Percentiles rank a stretch among this genome's conserved stretches.
Evolutionary conservation across 495 filamentous ascomycete species (phyloP).

Genomic region (Glonium stellatum): DNA sequence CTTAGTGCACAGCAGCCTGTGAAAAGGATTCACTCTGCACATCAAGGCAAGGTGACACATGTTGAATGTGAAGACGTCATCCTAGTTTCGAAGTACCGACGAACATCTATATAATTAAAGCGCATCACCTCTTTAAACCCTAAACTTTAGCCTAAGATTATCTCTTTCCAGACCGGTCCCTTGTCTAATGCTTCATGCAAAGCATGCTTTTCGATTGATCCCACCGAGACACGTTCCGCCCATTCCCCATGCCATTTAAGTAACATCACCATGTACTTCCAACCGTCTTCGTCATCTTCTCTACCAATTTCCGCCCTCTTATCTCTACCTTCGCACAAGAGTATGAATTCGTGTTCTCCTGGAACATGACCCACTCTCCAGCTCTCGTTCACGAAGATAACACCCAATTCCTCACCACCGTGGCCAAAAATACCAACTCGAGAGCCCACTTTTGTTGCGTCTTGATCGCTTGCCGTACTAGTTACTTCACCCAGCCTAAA

Average conservation of each 20-base stretch:
- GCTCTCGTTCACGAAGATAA: background rate
- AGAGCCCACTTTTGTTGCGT: background rate
- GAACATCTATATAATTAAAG: too few relatives aligned
- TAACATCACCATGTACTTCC: background rate
- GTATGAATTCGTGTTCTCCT: background rate
- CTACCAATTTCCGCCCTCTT: background rate
- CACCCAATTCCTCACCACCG: background rate
- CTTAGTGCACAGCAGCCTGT: too few relatives aligned
- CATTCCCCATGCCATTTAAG: background rate
- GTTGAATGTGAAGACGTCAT: too few relatives aligned
- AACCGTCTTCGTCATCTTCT: background rate
- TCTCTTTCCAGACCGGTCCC: background rate
- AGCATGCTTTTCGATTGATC: background rate
- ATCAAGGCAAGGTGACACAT: too few relatives aligned
- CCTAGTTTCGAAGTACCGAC: too few relatives aligned
- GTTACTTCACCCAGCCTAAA: background rate
- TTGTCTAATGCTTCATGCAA: background rate
- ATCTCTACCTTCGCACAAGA: background rate
- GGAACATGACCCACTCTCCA: background rate
- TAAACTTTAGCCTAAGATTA: background rate
- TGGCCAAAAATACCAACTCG: background rate
- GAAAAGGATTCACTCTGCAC: too few relatives aligned
- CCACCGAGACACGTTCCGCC: background rate
- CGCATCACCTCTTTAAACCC: too few relatives aligned
- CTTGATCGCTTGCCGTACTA: background rate